Conservation (phyloP, 2,329 filamentous ascomycete species). For the Fonsecaea pedrosoi region DNA sequence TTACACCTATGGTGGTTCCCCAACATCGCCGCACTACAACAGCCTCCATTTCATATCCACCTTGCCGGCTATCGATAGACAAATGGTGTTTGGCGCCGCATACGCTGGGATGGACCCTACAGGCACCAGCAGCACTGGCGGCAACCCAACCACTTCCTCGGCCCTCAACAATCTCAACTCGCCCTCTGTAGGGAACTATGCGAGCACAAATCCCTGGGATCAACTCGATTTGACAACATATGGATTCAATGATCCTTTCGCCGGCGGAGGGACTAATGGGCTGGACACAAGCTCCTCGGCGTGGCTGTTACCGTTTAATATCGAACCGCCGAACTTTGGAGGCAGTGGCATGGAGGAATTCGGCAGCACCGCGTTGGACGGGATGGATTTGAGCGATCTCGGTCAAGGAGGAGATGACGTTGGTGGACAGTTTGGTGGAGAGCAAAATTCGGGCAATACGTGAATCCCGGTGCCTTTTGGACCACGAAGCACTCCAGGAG, state of each 20-base stretch:
- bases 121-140: conserved; percentile 17
- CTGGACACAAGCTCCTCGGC: conserved; percentile 54
- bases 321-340: conserved; percentile 71
- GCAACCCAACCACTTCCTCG: conserved; percentile 42
- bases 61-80: conserved; percentile 74
- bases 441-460: conserved; percentile 24
- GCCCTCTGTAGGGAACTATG: conserved; percentile 40
- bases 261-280: conserved; percentile 21
- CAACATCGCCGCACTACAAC: conserved; percentile 44
- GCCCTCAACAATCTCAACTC: conserved; percentile 41
- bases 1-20: conserved; percentile 42
- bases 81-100: conserved; percentile 73
- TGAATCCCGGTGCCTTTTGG: conserved; percentile 5
- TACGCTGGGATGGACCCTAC: conserved; percentile 64
- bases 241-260: conserved; percentile 32
- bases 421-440: conserved; percentile 25
- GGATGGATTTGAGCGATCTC: conserved; percentile 34
- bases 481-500: not conserved
- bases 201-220: conserved; percentile 37
- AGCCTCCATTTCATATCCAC: conserved; percentile 47
- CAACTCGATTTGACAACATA: conserved; percentile 36
- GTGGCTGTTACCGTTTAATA: conserved; percentile 94
- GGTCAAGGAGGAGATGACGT: conserved; percentile 23
- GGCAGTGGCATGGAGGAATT: conserved; percentile 30
- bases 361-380: conserved; percentile 33